Percentiles rank a stretch among this genome's conserved stretches.
These are phyloP conservation scores for Malus sieversii DNA, from an alignment of 306 rosid species.

Conservation along the genomic window DNA sequence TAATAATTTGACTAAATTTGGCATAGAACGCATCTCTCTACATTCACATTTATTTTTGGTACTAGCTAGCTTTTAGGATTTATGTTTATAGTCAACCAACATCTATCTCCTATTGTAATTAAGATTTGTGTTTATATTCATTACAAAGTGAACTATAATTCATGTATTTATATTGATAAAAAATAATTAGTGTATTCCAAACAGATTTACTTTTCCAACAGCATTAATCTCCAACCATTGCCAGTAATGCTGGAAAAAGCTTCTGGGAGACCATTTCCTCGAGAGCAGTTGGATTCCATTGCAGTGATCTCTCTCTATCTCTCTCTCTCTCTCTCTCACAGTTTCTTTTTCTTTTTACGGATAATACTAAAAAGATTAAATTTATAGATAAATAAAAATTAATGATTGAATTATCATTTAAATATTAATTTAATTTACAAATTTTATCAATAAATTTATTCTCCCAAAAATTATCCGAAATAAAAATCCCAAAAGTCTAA, in stretches of 20 bases:
- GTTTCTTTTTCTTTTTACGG: background rate
- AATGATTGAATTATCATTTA: too few relatives aligned
- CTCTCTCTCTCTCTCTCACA: background rate
- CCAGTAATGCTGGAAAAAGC: background rate
- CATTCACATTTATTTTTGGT: too few relatives aligned
- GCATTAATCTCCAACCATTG: background rate
- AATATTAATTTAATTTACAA: too few relatives aligned
- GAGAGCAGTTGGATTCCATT: slow-evolving; percentile 49
- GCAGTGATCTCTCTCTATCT: background rate
- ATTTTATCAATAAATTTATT: too few relatives aligned
- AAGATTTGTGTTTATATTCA: background rate
- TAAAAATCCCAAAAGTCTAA: background rate
- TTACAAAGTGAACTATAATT: background rate
- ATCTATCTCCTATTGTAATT: too few relatives aligned
- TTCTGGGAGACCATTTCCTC: slow-evolving; percentile 48
- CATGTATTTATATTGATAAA: too few relatives aligned
- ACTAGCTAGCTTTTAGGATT: too few relatives aligned
- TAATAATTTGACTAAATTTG: too few relatives aligned
- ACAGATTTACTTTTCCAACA: background rate
- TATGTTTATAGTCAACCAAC: background rate
- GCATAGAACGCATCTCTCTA: too few relatives aligned
- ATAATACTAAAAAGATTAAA: too few relatives aligned
- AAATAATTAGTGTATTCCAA: background rate
- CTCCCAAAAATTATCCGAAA: too few relatives aligned
- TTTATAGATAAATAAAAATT: too few relatives aligned